Evolutionary conservation across 2,329 filamentous ascomycete species (phyloP).

Genomic region (Xylariaceae sp.): DNA sequence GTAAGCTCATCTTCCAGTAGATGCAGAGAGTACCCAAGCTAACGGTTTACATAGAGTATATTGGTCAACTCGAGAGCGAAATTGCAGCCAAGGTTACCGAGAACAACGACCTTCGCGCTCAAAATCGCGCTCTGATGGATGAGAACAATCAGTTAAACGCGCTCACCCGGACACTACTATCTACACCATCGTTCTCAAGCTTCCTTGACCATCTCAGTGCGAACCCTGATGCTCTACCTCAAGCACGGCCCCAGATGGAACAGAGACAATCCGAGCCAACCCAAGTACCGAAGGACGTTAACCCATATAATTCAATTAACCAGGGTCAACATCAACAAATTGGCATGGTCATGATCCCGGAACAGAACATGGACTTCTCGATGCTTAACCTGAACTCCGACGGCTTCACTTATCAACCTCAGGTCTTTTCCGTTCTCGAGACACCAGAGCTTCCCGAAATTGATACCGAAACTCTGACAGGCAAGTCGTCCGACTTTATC

Average conservation of each 20-base stretch:
- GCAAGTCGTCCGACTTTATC: conserved; percentile 69
- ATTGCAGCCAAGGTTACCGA: conserved; percentile 85
- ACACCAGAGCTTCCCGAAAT: conserved; percentile 71
- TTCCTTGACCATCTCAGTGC: conserved; percentile 75
- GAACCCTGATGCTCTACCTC: conserved; percentile 57
- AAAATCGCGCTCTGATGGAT: conserved; percentile 82
- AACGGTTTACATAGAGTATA: conserved; percentile 80
- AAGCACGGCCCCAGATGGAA: conserved; percentile 49
- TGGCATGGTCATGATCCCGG: conserved; percentile 83
- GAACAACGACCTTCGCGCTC: conserved; percentile 77
- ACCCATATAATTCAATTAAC: conserved; percentile 61
- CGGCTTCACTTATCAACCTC: conserved; percentile 67
- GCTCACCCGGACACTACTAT: conserved; percentile 80
- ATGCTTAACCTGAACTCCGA: conserved; percentile 67
- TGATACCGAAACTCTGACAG: conserved; percentile 68
- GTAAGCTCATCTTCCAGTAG: conserved; percentile 60
- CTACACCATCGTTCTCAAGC: conserved; percentile 81
- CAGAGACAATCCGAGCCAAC: conserved; percentile 53
- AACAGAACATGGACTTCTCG: conserved; percentile 77
- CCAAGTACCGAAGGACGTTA: conserved; percentile 70
- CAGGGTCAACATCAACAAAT: conserved; percentile 70
- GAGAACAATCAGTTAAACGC: conserved; percentile 84
- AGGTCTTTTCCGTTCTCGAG: conserved; percentile 76
- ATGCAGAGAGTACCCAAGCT: conserved; percentile 46
- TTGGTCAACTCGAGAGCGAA: conserved; percentile 89